Conservation (phyloP, 352 stramenopile genomes). For the Phytophthora sojae region DNA sequence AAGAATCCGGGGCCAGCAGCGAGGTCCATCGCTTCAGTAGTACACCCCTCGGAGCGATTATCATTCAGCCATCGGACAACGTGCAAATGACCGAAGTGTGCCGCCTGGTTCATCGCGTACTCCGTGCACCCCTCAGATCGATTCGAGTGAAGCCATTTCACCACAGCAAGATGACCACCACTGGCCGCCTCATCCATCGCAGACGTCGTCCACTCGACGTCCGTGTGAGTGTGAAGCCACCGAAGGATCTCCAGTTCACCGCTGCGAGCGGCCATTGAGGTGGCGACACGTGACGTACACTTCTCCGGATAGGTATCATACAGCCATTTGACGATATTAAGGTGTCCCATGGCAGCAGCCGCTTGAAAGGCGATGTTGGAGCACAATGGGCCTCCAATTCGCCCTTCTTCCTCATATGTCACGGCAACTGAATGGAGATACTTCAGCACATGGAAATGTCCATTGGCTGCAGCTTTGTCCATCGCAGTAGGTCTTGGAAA, state of each 20-base stretch:
- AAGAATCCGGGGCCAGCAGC: not conserved
- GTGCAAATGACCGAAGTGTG: not conserved
- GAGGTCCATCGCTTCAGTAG: not conserved
- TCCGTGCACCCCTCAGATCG: slow-evolving; percentile 1
- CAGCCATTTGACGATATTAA: not conserved
- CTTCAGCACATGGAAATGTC: not conserved
- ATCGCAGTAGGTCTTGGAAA: not conserved
- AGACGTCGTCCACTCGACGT: slow-evolving; percentile 11
- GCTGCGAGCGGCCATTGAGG: slow-evolving; percentile 7
- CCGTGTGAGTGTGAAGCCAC: slow-evolving; percentile 19
- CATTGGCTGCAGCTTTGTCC: not conserved
- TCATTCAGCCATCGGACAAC: slow-evolving; percentile 3
- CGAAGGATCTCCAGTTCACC: slow-evolving; percentile 18
- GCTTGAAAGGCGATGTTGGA: not conserved
- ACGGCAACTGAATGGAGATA: not conserved
- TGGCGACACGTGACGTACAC: not conserved
- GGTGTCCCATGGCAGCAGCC: not conserved
- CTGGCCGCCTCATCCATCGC: slow-evolving; percentile 10
- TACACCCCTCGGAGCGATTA: slow-evolving; percentile 3
- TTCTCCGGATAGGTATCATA: not conserved
- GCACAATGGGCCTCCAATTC: not conserved
- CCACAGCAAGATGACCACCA: not conserved
- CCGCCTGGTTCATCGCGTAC: slow-evolving; percentile 2
- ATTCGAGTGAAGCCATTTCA: slow-evolving; percentile 11
- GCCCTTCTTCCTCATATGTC: not conserved